Evolutionary conservation across 192 early-diverging fungal genomes (phyloP), one percentile per base, ranked within the genome.

Genomic region (Rhizophagus clarus): DNA sequence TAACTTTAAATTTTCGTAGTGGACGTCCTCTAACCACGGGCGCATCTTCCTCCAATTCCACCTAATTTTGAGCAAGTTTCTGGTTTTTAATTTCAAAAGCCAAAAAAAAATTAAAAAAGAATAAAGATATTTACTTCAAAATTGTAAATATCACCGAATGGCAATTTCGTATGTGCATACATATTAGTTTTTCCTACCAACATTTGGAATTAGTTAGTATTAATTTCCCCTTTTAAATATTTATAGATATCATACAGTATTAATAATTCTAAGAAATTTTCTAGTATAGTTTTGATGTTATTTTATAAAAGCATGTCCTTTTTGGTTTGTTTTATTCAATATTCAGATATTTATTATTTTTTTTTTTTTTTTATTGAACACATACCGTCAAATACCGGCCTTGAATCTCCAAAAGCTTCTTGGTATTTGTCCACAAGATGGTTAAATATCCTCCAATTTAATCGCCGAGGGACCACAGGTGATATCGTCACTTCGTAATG

Each of bases 131-230:
- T 82, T 80, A 91, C 87, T 10, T 92, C 88, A 70, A 94, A 95
- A 0, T 85, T 84, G 14, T 79, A n/a, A n/a, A n/a, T 80, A n/a
- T 87, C 81, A 3, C 10, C 68, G 10, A 93, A 87, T 15, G 86
- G 84, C 34, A 95, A 84, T 0, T 62, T 60, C 45, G 85, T 85
- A 0, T 91, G 85, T 1, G 92, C 81, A 80, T 91, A 97, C 0
- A 96, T 88, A 51, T 95, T 94, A 80, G 91, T 90, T 37, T 92
- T 84, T 8, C 95, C 93, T 81, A 97, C 94, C 85, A 89, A 97
- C 2, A 14, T 31, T 32, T 22, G 14, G 3, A 40, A 70, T 37
- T 17, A 29, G 2, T 37, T 20, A 17, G 28, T 31, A 34, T 69
- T n/a, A n/a, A n/a, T n/a, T n/a, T n/a, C n/a, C n/a, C n/a, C 6